phyloP scores from a whole-genome alignment of 257 asterid species.

The Lycium barbarum region DNA sequence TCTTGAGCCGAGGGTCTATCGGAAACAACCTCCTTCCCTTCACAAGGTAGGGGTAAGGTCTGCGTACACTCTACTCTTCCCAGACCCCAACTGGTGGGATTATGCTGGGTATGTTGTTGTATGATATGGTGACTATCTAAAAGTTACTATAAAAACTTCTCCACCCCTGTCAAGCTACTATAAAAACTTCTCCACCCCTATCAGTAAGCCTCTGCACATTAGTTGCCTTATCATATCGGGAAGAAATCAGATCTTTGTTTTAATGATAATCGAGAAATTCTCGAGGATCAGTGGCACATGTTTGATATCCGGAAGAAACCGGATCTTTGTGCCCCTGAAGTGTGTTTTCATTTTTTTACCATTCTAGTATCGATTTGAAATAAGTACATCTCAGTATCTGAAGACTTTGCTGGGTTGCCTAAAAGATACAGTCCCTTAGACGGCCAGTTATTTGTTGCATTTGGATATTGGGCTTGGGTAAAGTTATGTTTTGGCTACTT shows the following conservation, averaged over 20 bases:
- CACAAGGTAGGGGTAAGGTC: too few relatives aligned
- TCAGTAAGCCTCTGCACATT: background rate
- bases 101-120: too few relatives aligned
- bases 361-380: background rate
- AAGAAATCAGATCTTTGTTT: background rate
- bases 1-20: too few relatives aligned
- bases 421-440: background rate
- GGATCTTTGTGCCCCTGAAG: background rate
- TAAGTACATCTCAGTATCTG: background rate
- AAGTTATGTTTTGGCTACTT: background rate
- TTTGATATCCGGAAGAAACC: background rate
- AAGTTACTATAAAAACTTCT: constrained; percentile 1
- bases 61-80: too few relatives aligned
- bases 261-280: background rate
- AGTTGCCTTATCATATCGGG: background rate
- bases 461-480: background rate
- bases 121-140: too few relatives aligned
- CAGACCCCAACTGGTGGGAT: too few relatives aligned
- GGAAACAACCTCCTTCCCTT: too few relatives aligned
- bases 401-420: background rate
- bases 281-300: background rate
- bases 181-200: too few relatives aligned
- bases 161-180: background rate
- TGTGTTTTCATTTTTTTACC: background rate
- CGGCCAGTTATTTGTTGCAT: background rate